Base-by-base conservation (phyloP, 2,329 filamentous ascomycete species). In the Paraphoma chrysanthemicola region DNA sequence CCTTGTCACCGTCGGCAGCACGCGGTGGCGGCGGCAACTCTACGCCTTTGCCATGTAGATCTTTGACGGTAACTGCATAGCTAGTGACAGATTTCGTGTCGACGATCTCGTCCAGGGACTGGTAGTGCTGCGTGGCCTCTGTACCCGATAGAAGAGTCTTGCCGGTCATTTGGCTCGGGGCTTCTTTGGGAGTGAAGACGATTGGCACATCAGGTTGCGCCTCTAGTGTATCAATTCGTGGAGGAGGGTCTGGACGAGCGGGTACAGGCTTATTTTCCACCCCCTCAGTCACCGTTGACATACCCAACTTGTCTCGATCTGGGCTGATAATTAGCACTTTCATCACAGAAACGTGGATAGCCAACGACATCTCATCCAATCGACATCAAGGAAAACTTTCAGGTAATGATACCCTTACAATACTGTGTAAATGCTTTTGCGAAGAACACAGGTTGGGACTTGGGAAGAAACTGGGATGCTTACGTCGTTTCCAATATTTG, bases 111-210 rank as follows among this genome's bases (percentile, higher is more conserved):
- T 77, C 74, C 23, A 77, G 59, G 4, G 75, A 72, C 42, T 74
- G 70, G 43, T 77, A 68, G 47, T 77, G 71, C 10, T 71, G 67
- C 7, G 75, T 77, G 17, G 64, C 75, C 56, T 77, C 75, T 10
- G 75, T 77, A 1, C 74, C 75, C 18, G 74, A 76, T 1, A 77
- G 64, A 31, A 77, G 42, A 6, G 75, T 74, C 36, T 64, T 75
- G 3, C 69, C 63, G 1, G 72, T 72, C 43, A 63, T 72, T 36
- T 77, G 71, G 44, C 74, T 77, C 6, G 65, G 58, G 6, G 68
- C 59, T 43, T 61, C 62, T 47, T 63, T 67, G 0, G 56, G 28
- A 0, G 54, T 36, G 23, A 44, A 29, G 16, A 65, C 38, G 1
- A 53, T 38, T 2, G 61, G 59, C 0, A 48, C 54, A 0, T 48